Evolutionary conservation across 1,284 basidiomycete species (phyloP).

Genomic region (Ganoderma boninense): DNA sequence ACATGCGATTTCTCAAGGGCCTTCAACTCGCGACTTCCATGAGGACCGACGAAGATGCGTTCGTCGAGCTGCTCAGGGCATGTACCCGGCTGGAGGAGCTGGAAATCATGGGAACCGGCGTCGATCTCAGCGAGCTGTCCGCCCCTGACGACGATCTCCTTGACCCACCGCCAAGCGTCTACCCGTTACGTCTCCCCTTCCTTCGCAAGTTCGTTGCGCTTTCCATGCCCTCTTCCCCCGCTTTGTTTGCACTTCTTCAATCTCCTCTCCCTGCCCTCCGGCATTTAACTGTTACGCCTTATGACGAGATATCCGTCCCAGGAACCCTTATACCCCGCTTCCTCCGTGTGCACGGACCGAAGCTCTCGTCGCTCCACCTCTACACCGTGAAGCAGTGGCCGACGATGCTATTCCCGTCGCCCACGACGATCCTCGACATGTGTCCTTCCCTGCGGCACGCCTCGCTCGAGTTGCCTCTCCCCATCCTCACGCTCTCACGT

Average conservation of each 20-base stretch:
- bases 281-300: slow-evolving; percentile 80
- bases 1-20: slow-evolving; percentile 70
- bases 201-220: slow-evolving; percentile 73
- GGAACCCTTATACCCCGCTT: slow-evolving; percentile 66
- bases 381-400: slow-evolving; percentile 83
- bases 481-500: slow-evolving; percentile 49
- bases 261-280: slow-evolving; percentile 70
- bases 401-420: slow-evolving; percentile 66
- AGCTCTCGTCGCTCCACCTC: slow-evolving; percentile 70
- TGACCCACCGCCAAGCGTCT: slow-evolving; percentile 39
- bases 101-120: slow-evolving; percentile 67
- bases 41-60: slow-evolving; percentile 39
- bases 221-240: slow-evolving; percentile 70
- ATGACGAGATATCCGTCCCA: slow-evolving; percentile 68
- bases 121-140: slow-evolving; percentile 59
- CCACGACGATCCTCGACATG: slow-evolving; percentile 57
- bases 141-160: slow-evolving; percentile 36
- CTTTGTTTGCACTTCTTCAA: slow-evolving; percentile 67
- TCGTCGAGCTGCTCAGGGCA: slow-evolving; percentile 58
- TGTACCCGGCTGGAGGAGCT: slow-evolving; percentile 72
- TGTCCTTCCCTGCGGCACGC: slow-evolving; percentile 70
- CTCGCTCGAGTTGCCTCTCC: slow-evolving; percentile 73
- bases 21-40: slow-evolving; percentile 46
- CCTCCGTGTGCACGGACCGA: slow-evolving; percentile 68
- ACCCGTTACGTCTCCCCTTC: slow-evolving; percentile 60